Base-by-base conservation (phyloP, 192 early-diverging fungal species). In the Linnemannia hyalina region DNA sequence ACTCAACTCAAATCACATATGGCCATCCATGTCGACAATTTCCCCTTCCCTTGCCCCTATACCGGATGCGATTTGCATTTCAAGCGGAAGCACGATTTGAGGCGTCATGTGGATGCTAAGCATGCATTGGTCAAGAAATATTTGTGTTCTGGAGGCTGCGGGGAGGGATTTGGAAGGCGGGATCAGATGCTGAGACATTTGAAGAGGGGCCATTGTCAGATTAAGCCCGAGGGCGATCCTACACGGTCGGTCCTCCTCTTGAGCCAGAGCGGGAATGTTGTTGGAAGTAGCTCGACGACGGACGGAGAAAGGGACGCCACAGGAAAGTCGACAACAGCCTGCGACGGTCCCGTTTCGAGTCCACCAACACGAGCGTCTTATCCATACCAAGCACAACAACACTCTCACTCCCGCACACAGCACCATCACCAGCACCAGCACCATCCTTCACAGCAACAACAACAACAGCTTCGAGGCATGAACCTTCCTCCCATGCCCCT, bases 51-150 rank as follows among this genome's bases (percentile, higher is more conserved):
- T 15, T 89, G 89, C 42, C 68, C 78, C 60, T 89, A 82, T 36
- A 42, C 76, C 0, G 78, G 78, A 1, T 89, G 89, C 29, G 85
- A 82, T 47, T 72, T 82, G 5, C 78, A 83, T 47, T 89, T 89
- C 55, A 89, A 86, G 68, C 78, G 89, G 32, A 89, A 89, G 71
- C 89, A 89, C 49, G 89, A 89, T 79, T 70, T 89, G 65, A 80
- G 86, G 36, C 70, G 89, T 20, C 89, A 89, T 88, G 83, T 89
- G 44, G 84, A 86, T 81, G 84, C 84, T 26, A 86, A 86, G 42
- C 84, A 86, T 65, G 84, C 84, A 22, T 60, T 86, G 65, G 75
- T 86, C 71, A 86, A 86, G 52, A 86, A 86, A 72, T 86, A 86
- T 41, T 52, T 86, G 16, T 86, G 84, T 38, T 77, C 84, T 2